phyloP scores from a whole-genome alignment of 2,329 filamentous ascomycete genomes.

The Zymoseptoria passerinii region DNA sequence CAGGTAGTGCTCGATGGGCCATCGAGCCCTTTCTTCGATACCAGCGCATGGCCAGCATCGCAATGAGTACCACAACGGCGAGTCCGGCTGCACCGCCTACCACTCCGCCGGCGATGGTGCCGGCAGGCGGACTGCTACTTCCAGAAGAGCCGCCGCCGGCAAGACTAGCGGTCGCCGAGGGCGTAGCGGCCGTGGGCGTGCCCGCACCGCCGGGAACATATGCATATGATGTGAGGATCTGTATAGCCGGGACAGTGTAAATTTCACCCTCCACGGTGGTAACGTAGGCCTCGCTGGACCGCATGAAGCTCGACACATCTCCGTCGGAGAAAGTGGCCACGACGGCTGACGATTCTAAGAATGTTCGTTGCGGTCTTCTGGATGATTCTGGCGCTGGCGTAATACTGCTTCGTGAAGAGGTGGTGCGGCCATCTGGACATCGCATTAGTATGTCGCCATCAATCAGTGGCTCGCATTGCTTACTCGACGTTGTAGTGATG shows the following conservation, averaged over 20 bases:
- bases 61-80: slow-evolving; percentile 42
- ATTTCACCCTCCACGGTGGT: slow-evolving; percentile 21
- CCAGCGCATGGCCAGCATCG: slow-evolving; percentile 47
- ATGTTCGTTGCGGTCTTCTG: slow-evolving; percentile 7
- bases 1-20: slow-evolving; percentile 21
- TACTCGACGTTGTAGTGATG: slow-evolving; percentile 19
- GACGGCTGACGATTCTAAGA: slow-evolving; percentile 7
- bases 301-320: slow-evolving; percentile 18
- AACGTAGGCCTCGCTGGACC: slow-evolving; percentile 15
- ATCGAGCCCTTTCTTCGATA: slow-evolving; percentile 34
- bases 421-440: slow-evolving; percentile 9
- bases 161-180: slow-evolving; percentile 7
- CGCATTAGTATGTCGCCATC: slow-evolving; percentile 5
- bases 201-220: not conserved
- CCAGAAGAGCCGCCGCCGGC: not conserved
- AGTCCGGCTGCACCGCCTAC: slow-evolving; percentile 53
- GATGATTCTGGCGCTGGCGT: slow-evolving; percentile 2
- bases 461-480: not conserved
- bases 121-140: slow-evolving; percentile 35
- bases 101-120: slow-evolving; percentile 53
- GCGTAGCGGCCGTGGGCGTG: not conserved
- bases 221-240: not conserved
- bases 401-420: slow-evolving; percentile 16
- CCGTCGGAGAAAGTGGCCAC: slow-evolving; percentile 22
- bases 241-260: slow-evolving; percentile 17